Evolutionary conservation across 805 yeast genomes (phyloP).

Genomic region (Cyberlindnera veronae): DNA sequence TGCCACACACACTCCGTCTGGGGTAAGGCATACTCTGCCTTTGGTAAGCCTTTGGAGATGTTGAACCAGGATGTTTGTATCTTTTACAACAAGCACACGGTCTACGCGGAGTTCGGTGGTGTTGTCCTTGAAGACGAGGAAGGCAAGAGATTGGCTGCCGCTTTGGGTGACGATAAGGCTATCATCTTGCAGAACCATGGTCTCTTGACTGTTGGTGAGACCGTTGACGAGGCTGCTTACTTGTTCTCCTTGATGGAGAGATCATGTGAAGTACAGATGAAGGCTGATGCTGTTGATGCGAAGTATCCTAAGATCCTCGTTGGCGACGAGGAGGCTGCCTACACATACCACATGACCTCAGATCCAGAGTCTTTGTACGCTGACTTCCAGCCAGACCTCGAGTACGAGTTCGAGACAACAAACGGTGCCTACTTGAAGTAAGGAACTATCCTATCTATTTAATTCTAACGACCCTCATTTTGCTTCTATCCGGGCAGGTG

Average conservation of each 20-base stretch:
- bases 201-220: conserved; percentile 61
- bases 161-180: conserved; percentile 52
- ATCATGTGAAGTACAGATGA: conserved; percentile 61
- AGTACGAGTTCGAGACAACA: conserved; percentile 38
- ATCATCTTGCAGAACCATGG: conserved; percentile 73
- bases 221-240: conserved; percentile 74
- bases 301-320: conserved; percentile 38
- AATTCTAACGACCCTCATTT: background rate
- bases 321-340: conserved; percentile 62
- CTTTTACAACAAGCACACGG: conserved; percentile 63
- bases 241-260: conserved; percentile 61
- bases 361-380: conserved; percentile 68
- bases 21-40: conserved; percentile 64
- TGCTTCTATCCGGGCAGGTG: background rate
- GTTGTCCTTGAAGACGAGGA: conserved; percentile 67
- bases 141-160: conserved; percentile 57
- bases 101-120: conserved; percentile 71
- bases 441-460: background rate
- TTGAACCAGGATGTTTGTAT: conserved; percentile 73
- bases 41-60: conserved; percentile 71
- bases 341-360: conserved; percentile 54
- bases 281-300: conserved; percentile 50
- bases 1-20: conserved; percentile 65
- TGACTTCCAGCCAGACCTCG: conserved; percentile 71
- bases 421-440: conserved; percentile 27